Evolutionary conservation across 257 asterid genomes (phyloP).

Genomic region (Solanum rostratum): DNA sequence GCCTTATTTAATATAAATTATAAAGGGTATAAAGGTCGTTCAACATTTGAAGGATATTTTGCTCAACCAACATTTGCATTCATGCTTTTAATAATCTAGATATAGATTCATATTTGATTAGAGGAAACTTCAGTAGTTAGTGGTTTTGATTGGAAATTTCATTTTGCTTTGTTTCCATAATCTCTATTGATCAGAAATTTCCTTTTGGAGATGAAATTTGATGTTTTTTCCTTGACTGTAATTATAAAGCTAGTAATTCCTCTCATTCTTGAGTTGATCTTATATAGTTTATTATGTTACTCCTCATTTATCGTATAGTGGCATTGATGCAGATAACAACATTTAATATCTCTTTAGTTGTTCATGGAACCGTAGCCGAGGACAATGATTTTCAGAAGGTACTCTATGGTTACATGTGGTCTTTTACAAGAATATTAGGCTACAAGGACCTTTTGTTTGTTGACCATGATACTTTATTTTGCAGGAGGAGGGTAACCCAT

Average conservation of each 20-base stretch:
- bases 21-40: no score
- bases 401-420: constrained; percentile 1
- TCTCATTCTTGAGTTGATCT: not conserved
- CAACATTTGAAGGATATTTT: no score
- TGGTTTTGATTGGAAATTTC: not conserved
- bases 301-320: not conserved
- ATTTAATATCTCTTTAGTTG: constrained; percentile 78
- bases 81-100: no score
- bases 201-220: not conserved
- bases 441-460: not conserved
- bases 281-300: not conserved
- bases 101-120: not conserved
- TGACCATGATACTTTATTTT: constrained; percentile 7
- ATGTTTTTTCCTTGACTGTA: not conserved
- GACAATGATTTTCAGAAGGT: constrained; percentile 82
- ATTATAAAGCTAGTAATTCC: not conserved
- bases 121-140: not conserved
- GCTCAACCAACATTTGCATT: no score
- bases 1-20: no score
- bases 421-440: not conserved
- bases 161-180: not conserved
- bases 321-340: constrained; percentile 57
- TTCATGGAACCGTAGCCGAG: constrained; percentile 80
- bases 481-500: constrained; percentile 65
- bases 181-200: not conserved